These are phyloP conservation scores for Tetrahymena elliotti DNA, from an alignment of 73 alveolate species.

Conservation along the genomic window DNA sequence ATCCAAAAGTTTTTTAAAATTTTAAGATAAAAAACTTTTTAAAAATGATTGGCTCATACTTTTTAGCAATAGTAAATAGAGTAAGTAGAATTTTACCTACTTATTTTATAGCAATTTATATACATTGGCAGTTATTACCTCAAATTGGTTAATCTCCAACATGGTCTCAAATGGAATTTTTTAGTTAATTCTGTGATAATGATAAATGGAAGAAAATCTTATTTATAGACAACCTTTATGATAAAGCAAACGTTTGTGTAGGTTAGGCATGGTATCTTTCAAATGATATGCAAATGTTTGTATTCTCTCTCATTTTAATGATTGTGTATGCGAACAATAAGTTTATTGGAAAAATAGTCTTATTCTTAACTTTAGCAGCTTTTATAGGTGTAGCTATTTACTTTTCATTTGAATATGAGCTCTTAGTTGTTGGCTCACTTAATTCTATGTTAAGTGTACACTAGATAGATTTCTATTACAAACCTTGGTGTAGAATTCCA, in stretches of 20 bases:
- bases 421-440: neutral
- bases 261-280: conserved; percentile 26
- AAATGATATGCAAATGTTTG: conserved; percentile 8
- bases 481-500: conserved; percentile 8
- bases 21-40: neutral
- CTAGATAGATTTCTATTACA: neutral
- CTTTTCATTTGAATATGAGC: neutral
- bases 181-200: neutral
- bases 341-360: neutral
- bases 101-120: neutral
- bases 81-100: conserved; percentile 14
- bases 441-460: neutral
- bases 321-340: neutral
- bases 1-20: neutral
- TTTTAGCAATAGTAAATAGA: neutral
- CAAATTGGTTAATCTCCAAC: conserved; percentile 7
- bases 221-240: conserved; percentile 11
- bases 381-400: neutral
- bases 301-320: conserved; percentile 5
- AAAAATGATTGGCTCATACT: neutral
- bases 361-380: neutral
- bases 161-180: neutral
- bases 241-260: neutral
- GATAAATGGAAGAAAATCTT: neutral
- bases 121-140: neutral